A percentile compares a stretch with the other conserved stretches of the same genome.
Evolutionary conservation across 345 rosid genomes (phyloP).

Genomic region (Dimocarpus longan): DNA sequence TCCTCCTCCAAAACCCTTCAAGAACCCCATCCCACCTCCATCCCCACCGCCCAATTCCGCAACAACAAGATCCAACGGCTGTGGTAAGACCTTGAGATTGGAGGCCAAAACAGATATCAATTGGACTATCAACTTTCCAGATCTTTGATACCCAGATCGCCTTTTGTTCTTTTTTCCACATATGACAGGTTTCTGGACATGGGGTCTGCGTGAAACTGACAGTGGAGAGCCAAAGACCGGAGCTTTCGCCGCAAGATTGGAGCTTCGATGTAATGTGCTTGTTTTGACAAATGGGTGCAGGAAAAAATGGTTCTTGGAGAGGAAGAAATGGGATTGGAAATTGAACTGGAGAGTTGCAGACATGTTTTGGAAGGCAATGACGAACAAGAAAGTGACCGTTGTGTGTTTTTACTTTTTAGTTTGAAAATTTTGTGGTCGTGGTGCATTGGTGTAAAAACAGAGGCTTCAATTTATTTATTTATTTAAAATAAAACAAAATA

Average conservation of each 20-base stretch:
- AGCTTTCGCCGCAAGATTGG: conserved; percentile 10
- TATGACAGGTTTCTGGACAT: conserved; percentile 27
- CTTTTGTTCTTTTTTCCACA: conserved; percentile 44
- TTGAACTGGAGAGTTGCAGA: conserved; percentile 11
- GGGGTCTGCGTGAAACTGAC: conserved; percentile 22
- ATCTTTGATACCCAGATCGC: conserved; percentile 35
- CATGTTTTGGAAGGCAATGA: conserved; percentile 19
- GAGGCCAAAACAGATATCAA: conserved; percentile 38
- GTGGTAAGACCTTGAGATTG: conserved; percentile 46
- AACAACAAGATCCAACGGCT: conserved; percentile 38
- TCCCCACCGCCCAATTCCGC: conserved; percentile 35
- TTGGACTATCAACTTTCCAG: conserved; percentile 32
- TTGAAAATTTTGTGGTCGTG: neutral
- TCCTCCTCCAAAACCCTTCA: conserved; percentile 43
- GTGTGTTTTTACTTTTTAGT: neutral
- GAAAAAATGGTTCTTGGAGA: neutral
- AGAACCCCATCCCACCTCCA: conserved; percentile 34
- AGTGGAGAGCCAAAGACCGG: conserved; percentile 10
- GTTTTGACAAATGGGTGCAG: conserved; percentile 18
- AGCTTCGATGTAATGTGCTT: conserved; percentile 1
- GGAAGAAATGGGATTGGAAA: conserved; percentile 28
- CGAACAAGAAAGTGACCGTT: conserved; percentile 23
- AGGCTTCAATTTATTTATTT: neutral
- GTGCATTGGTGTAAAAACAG: neutral
- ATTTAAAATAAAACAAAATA: no score